Evolutionary conservation across 164 flowering plant species (phyloP).

Genomic region (Kalanchoe fedtschenkoi): DNA sequence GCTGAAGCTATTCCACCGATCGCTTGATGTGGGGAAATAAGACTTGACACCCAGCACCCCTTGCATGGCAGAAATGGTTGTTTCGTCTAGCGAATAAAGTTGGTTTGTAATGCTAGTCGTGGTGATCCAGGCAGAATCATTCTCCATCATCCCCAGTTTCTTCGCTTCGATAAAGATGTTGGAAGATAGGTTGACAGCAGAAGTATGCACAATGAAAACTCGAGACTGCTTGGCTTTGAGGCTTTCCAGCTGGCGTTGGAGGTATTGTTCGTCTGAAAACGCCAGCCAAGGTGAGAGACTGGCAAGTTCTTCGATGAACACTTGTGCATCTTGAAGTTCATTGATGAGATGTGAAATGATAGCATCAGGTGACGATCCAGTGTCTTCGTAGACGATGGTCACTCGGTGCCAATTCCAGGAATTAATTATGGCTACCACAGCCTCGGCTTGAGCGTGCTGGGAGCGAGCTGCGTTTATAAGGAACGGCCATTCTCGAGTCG

Average conservation of each 20-base stretch:
- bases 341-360: slow-evolving; percentile 6
- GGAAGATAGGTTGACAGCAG: slow-evolving; percentile 5
- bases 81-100: slow-evolving; percentile 10
- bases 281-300: slow-evolving; percentile 12
- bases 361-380: neutral
- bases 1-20: slow-evolving; percentile 4
- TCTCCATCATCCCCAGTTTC: slow-evolving; percentile 21
- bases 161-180: slow-evolving; percentile 16
- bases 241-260: slow-evolving; percentile 6
- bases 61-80: slow-evolving; percentile 18
- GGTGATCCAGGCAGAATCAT: slow-evolving; percentile 20
- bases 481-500: slow-evolving; percentile 10
- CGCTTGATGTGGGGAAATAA: neutral
- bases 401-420: slow-evolving; percentile 18
- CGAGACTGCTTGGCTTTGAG: slow-evolving; percentile 12
- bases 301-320: slow-evolving; percentile 9
- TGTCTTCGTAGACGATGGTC: slow-evolving; percentile 20
- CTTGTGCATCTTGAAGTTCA: slow-evolving; percentile 13
- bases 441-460: slow-evolving; percentile 16
- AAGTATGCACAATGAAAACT: slow-evolving; percentile 23
- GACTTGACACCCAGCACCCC: slow-evolving; percentile 22
- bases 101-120: slow-evolving; percentile 7
- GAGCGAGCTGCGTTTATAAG: slow-evolving; percentile 11
- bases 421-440: slow-evolving; percentile 15
- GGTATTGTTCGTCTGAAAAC: neutral